phyloP scores from a whole-genome alignment of 2,329 filamentous ascomycete genomes.

The Tolypocladium pustulatum region DNA sequence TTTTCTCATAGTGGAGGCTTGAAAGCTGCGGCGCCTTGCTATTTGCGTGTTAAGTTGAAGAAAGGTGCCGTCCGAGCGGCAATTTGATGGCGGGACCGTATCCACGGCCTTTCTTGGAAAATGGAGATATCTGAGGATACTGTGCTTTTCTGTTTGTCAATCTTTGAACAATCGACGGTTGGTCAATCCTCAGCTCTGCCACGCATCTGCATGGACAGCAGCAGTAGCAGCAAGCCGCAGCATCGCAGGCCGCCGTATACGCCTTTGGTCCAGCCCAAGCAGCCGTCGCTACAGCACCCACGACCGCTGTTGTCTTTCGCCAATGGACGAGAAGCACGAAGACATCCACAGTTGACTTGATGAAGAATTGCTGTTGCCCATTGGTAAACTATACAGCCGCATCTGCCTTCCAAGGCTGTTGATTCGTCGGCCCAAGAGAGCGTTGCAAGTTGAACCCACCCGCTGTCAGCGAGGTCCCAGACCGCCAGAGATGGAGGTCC shows the following conservation, averaged over 20 bases:
- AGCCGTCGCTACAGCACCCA: neutral
- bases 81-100: no score
- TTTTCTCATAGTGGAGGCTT: no score
- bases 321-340: neutral
- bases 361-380: neutral
- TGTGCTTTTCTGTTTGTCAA: no score
- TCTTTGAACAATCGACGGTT: no score
- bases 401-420: neutral
- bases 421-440: neutral
- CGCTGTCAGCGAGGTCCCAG: neutral
- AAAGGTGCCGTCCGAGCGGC: no score
- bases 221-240: neutral
- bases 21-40: neutral
- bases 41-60: no score
- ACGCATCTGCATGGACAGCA: neutral
- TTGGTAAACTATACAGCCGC: neutral
- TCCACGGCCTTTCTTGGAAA: no score
- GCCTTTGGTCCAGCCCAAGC: neutral
- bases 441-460: neutral
- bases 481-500: neutral
- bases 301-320: neutral
- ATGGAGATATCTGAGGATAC: no score
- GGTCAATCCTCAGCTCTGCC: no score
- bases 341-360: neutral
- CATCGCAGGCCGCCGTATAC: neutral